Evolutionary conservation across 2,329 filamentous ascomycete species (phyloP).

Genomic region (Cytospora chrysosperma): DNA sequence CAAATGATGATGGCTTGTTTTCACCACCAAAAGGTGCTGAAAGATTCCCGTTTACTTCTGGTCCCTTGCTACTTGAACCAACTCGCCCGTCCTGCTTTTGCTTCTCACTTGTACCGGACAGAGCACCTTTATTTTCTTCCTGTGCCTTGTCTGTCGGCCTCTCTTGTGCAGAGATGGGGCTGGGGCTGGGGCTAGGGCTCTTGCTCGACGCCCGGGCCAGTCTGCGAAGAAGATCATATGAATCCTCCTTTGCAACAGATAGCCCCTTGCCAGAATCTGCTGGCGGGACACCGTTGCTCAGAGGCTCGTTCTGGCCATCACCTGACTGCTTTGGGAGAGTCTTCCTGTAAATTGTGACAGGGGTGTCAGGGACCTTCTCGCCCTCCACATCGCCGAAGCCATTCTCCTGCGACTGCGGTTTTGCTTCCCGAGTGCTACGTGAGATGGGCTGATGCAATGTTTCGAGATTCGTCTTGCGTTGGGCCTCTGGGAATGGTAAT

Average conservation of each 20-base stretch:
- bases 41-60: background rate
- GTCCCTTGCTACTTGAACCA: background rate
- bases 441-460: conserved; percentile 1
- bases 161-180: conserved; percentile 43
- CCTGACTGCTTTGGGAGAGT: conserved; percentile 13
- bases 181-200: conserved; percentile 32
- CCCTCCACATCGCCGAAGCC: conserved; percentile 28
- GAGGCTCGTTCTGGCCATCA: conserved; percentile 18
- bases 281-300: conserved; percentile 14
- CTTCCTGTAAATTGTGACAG: conserved; percentile 40
- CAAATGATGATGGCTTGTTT: conserved; percentile 23
- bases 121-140: conserved; percentile 14
- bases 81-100: background rate
- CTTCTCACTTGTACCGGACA: too few species aligned
- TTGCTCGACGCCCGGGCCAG: conserved; percentile 48
- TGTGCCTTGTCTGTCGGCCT: conserved; percentile 25
- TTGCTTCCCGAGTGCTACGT: conserved; percentile 19
- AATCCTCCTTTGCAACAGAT: conserved; percentile 38
- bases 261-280: conserved; percentile 26
- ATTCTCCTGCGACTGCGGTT: conserved; percentile 6
- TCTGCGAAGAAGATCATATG: conserved; percentile 48
- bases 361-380: conserved; percentile 39
- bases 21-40: background rate
- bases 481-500: conserved; percentile 43
- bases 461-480: conserved; percentile 34